These are phyloP conservation scores for Zygosaccharomyces pseudobailii DNA, from an alignment of 1,139 yeast species.

Conservation along the genomic window DNA sequence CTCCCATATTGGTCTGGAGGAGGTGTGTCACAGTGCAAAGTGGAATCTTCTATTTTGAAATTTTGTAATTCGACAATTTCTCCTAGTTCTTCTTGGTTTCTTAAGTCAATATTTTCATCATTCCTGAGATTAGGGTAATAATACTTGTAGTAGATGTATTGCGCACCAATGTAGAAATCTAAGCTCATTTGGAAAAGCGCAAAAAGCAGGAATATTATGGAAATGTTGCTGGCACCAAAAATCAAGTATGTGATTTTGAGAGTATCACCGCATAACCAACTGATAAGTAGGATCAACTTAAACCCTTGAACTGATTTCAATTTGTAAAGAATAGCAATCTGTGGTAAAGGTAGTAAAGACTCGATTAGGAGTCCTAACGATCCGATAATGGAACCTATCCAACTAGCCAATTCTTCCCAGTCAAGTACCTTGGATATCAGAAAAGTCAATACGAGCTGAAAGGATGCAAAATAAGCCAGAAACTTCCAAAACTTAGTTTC, in stretches of 20 bases:
- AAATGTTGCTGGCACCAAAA: slow-evolving; percentile 66
- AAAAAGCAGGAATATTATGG: slow-evolving; percentile 65
- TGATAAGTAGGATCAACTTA: slow-evolving; percentile 63
- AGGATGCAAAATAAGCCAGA: slow-evolving; percentile 43
- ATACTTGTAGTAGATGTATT: slow-evolving; percentile 57
- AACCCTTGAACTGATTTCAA: slow-evolving; percentile 72
- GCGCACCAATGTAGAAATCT: slow-evolving; percentile 72
- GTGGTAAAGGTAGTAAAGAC: slow-evolving; percentile 83
- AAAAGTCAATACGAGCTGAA: slow-evolving; percentile 29
- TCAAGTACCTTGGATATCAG: slow-evolving; percentile 30
- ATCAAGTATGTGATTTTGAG: slow-evolving; percentile 68
- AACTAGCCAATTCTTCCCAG: slow-evolving; percentile 33
- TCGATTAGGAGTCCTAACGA: slow-evolving; percentile 71
- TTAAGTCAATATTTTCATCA: slow-evolving; percentile 1
- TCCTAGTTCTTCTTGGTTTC: background rate
- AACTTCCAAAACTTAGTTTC: slow-evolving; percentile 63
- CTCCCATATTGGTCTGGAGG: slow-evolving; percentile 3
- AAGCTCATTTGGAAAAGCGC: slow-evolving; percentile 77
- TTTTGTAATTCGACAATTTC: slow-evolving; percentile 11
- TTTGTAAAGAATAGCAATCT: slow-evolving; percentile 66
- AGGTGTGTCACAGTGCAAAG: slow-evolving; percentile 4
- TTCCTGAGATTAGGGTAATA: slow-evolving; percentile 23
- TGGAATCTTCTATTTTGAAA: slow-evolving; percentile 6
- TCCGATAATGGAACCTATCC: slow-evolving; percentile 48
- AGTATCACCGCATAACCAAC: slow-evolving; percentile 88